These are phyloP conservation scores for Phytopythium litorale DNA, from an alignment of 352 stramenopile species.

Conservation along the genomic window DNA sequence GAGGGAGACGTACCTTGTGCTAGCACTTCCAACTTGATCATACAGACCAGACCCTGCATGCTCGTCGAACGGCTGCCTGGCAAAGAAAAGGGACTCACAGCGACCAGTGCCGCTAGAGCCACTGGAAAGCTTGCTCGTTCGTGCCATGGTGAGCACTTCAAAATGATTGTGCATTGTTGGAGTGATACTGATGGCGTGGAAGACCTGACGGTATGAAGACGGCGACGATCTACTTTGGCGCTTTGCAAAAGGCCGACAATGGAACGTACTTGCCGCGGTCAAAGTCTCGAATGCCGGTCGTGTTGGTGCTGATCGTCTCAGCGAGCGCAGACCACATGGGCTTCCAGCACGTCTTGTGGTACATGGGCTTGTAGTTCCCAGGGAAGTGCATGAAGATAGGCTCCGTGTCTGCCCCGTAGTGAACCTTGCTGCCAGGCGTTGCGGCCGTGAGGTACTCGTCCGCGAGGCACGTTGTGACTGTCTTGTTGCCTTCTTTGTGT, in stretches of 20 bases:
- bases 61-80: neutral
- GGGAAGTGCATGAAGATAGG: neutral
- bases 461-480: neutral
- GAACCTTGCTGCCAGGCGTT: neutral
- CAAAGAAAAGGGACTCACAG: no score
- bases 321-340: neutral
- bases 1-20: no score
- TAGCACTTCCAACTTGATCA: no score
- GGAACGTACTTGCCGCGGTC: neutral
- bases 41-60: neutral
- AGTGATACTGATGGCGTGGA: no score
- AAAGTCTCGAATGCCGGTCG: neutral
- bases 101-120: no score
- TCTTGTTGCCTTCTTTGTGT: neutral
- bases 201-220: no score
- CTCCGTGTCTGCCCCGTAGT: neutral
- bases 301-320: neutral
- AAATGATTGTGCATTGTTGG: no score
- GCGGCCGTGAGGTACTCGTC: neutral
- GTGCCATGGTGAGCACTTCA: no score
- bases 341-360: neutral
- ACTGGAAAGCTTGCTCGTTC: no score
- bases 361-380: neutral
- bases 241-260: neutral
- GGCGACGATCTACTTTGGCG: neutral